Evolutionary conservation across 2,329 filamentous ascomycete species (phyloP), one percentile per base, ranked within the genome.

Genomic region (Diaporthe velutina): DNA sequence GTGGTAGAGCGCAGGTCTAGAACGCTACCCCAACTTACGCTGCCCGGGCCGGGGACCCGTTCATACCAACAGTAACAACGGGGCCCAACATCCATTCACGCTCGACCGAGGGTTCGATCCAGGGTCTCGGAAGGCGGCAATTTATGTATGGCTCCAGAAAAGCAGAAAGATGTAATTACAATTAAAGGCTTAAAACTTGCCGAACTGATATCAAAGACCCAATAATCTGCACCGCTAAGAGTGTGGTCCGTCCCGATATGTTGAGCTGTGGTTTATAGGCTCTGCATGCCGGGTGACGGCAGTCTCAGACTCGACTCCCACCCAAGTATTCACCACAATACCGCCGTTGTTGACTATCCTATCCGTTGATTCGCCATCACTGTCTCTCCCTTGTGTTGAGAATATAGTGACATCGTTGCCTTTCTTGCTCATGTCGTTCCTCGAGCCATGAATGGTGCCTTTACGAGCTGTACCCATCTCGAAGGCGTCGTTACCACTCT

Each of bases 401-500:
- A 45, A 66, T 50, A 74, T 71, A 7, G 60, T 74, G 35, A 66
- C 58, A n/a, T 55, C 61, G n/a, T 74, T 66, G 35, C 61, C 55
- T 28, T 58, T 48, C 15, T 33, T 33, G 25, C 50, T 60, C 25
- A 35, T 57, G 19, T 70, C 38, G 4, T 38, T 7, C 50, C 22
- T 60, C 2, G 68, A 50, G 54, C 54, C 42, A 22, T 58, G 19
- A n/a, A 60, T 25, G 10, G 19, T 48, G 10, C 33, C 68, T 48
- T 71, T 71, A 2, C 50, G 50, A 22, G 54, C 22, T 0, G 68
- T 70, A 28, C 35, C 35, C 73, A 74, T 74, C 33, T 74, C 73
- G 30, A 74, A 74, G 1, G 67, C 67, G 42, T 74, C 73, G 58
- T 71, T 52, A 1, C 52, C 45, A 54, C 73, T 71, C 15, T 71